Evolutionary conservation across 2,329 filamentous ascomycete species (phyloP).

Genomic region (Zelopaecilomyces penicillatus): DNA sequence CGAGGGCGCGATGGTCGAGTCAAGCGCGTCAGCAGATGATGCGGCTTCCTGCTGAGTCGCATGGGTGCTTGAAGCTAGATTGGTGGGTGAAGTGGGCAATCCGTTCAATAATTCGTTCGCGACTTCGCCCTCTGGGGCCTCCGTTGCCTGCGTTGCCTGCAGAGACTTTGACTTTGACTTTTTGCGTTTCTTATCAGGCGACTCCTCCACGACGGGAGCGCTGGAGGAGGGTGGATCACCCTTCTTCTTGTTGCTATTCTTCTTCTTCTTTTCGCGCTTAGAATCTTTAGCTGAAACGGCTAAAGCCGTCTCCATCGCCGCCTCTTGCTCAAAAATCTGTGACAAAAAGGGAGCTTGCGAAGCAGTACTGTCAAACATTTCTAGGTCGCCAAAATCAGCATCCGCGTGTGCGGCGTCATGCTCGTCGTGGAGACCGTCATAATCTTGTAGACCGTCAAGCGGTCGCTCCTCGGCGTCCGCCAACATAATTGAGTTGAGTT

Average conservation of each 20-base stretch:
- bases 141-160: slow-evolving; percentile 1
- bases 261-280: slow-evolving; percentile 25
- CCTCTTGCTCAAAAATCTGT: slow-evolving; percentile 23
- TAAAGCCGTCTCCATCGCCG: slow-evolving; percentile 16
- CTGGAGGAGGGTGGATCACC: slow-evolving; percentile 3
- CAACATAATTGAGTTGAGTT: slow-evolving; percentile 10
- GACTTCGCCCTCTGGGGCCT: slow-evolving; percentile 7
- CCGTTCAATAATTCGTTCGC: background rate
- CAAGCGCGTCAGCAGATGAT: slow-evolving; percentile 9
- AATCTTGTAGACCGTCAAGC: slow-evolving; percentile 14
- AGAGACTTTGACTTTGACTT: slow-evolving; percentile 18
- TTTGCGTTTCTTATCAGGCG: slow-evolving; percentile 15
- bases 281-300: slow-evolving; percentile 16
- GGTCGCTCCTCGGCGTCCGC: slow-evolving; percentile 15
- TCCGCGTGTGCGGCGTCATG: slow-evolving; percentile 18
- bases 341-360: slow-evolving; percentile 23
- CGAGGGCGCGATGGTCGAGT: slow-evolving; percentile 13
- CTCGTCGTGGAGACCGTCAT: slow-evolving; percentile 15
- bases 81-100: background rate
- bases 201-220: slow-evolving; percentile 11
- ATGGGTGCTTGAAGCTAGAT: background rate
- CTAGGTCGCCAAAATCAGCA: slow-evolving; percentile 26
- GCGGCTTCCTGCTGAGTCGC: slow-evolving; percentile 1
- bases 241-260: slow-evolving; percentile 13
- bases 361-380: slow-evolving; percentile 31